Evolutionary conservation across 768 basidiomycete genomes (phyloP).

Genomic region (Suillus cothurnatus): DNA sequence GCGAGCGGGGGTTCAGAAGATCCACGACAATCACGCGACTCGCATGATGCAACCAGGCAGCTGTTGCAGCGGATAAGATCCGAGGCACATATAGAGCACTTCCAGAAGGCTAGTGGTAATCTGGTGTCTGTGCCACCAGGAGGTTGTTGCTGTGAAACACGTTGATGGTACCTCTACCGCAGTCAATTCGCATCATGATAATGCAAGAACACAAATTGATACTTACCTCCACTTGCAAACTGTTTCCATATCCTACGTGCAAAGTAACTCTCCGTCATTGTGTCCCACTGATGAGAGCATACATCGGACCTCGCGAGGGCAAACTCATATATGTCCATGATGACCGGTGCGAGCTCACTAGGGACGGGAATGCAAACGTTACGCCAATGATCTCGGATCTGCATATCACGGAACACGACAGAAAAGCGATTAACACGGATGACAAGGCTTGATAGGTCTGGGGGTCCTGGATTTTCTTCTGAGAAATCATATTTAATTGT

Average conservation of each 20-base stretch:
- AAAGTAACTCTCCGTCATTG: neutral
- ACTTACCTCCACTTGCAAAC: neutral
- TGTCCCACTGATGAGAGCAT: neutral
- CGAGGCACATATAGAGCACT: neutral
- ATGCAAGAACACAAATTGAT: neutral
- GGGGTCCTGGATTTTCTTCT: neutral
- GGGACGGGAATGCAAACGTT: neutral
- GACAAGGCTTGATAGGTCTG: neutral
- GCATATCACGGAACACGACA: neutral
- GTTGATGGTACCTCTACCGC: neutral
- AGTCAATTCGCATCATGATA: neutral
- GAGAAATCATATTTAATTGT: neutral
- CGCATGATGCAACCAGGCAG: neutral
- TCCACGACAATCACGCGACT: neutral
- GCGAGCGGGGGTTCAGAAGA: neutral
- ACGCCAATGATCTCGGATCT: neutral
- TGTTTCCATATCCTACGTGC: conserved; percentile 1
- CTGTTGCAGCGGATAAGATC: neutral
- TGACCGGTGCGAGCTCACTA: neutral
- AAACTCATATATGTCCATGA: conserved; percentile 2
- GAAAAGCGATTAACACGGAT: neutral
- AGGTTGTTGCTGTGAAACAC: neutral
- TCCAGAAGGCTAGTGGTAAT: neutral
- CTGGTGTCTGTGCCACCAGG: neutral
- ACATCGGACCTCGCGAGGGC: conserved; percentile 6